A percentile compares a stretch with the other conserved stretches of the same genome.
Conservation (phyloP, 2,329 filamentous ascomycete species). For the Alternaria infectoria region DNA sequence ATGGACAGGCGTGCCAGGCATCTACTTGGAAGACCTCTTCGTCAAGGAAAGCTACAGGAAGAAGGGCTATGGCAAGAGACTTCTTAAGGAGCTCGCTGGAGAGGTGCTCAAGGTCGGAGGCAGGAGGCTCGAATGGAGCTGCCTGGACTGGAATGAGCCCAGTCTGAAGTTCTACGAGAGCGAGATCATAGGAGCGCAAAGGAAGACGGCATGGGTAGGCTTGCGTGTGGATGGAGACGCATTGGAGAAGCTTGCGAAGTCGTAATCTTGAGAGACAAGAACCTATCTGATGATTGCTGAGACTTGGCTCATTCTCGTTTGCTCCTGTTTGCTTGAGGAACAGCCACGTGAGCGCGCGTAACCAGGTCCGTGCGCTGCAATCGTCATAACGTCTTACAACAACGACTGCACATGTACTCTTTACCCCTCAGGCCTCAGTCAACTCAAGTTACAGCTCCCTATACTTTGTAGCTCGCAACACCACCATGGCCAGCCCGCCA, state of each 20-base stretch:
- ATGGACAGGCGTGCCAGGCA: constrained; percentile 84
- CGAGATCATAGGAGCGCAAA: constrained; percentile 64
- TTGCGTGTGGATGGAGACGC: constrained; percentile 75
- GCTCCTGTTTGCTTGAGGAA: no score
- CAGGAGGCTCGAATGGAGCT: constrained; percentile 84
- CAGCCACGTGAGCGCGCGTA: no score
- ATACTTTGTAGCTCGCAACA: no score
- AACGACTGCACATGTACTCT: no score
- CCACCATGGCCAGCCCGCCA: no score
- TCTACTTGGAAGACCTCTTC: constrained; percentile 95
- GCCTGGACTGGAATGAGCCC: constrained; percentile 91
- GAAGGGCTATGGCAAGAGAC: constrained; percentile 77
- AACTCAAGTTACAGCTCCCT: no score
- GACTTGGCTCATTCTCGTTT: no score
- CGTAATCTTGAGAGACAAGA: neutral
- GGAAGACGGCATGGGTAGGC: constrained; percentile 74
- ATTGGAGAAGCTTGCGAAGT: constrained; percentile 62
- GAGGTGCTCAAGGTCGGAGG: constrained; percentile 77
- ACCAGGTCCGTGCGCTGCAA: no score
- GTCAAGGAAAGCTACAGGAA: constrained; percentile 74
- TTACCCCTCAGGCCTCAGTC: no score
- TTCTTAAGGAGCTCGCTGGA: constrained; percentile 78
- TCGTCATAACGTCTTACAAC: no score
- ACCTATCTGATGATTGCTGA: no score
- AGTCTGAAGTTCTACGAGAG: constrained; percentile 80